Conservation (phyloP, 805 yeast species). For the Teunomyces barrocoloradensis region DNA sequence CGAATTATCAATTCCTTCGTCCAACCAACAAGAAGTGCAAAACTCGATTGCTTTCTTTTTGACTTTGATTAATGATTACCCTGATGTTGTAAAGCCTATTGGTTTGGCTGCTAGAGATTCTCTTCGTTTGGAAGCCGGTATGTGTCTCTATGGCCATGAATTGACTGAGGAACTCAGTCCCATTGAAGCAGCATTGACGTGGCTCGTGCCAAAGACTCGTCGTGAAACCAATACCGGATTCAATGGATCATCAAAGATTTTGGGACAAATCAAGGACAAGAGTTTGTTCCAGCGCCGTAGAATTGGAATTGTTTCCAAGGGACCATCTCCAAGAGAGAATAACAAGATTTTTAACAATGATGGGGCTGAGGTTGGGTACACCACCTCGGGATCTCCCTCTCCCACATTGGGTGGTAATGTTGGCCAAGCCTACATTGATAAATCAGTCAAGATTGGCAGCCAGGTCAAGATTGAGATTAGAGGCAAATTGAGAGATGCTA, state of each 20-base stretch:
- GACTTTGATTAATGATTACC: constrained; percentile 49
- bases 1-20: constrained; percentile 74
- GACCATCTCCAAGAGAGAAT: constrained; percentile 92
- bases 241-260: constrained; percentile 73
- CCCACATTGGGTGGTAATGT: constrained; percentile 71
- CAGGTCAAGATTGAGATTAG: constrained; percentile 72
- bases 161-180: constrained; percentile 78
- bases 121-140: constrained; percentile 92
- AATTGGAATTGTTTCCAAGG: constrained; percentile 71
- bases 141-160: constrained; percentile 97
- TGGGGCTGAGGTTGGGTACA: constrained; percentile 52
- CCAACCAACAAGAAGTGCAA: constrained; percentile 34
- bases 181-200: constrained; percentile 80
- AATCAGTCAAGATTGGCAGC: constrained; percentile 73
- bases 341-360: constrained; percentile 57
- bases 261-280: constrained; percentile 70
- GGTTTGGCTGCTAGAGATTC: constrained; percentile 99
- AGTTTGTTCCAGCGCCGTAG: constrained; percentile 53
- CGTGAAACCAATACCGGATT: constrained; percentile 53
- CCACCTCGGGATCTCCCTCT: constrained; percentile 63
- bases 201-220: constrained; percentile 86
- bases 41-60: constrained; percentile 60
- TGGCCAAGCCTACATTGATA: constrained; percentile 85
- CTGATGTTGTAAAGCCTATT: constrained; percentile 70
- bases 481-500: constrained; percentile 76